Percentiles rank a stretch among this genome's conserved stretches.
These are phyloP conservation scores for Xylaria cubensis DNA, from an alignment of 495 filamentous ascomycete genomes.

Conservation along the genomic window DNA sequence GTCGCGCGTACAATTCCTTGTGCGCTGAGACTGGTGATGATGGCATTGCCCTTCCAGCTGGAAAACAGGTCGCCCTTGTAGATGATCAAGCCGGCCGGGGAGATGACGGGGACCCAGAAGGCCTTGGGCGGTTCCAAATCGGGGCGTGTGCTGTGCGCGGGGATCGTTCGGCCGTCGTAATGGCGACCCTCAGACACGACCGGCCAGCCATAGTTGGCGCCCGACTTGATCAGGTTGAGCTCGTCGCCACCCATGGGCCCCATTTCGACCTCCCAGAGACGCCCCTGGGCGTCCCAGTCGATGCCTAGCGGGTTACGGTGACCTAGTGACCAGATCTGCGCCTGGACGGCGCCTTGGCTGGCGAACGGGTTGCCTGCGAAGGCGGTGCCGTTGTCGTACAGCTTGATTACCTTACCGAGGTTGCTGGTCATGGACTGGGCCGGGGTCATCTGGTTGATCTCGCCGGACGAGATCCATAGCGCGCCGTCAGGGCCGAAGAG, in stretches of 20 bases:
- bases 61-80: conserved; percentile 47
- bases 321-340: conserved; percentile 45
- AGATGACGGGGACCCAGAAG: conserved; percentile 48
- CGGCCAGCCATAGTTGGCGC: conserved; percentile 48
- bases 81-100: conserved; percentile 45
- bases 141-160: conserved; percentile 43
- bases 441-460: conserved; percentile 45
- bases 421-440: conserved; percentile 46
- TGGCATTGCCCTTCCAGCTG: conserved; percentile 47
- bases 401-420: conserved; percentile 45
- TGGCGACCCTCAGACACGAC: conserved; percentile 44
- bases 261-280: conserved; percentile 50
- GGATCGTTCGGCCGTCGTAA: conserved; percentile 45
- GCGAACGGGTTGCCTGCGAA: conserved; percentile 45
- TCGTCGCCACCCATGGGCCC: conserved; percentile 48
- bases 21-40: conserved; percentile 42
- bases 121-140: conserved; percentile 44
- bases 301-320: conserved; percentile 48
- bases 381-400: conserved; percentile 46
- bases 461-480: conserved; percentile 47
- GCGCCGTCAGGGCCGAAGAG: conserved; percentile 42
- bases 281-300: conserved; percentile 45
- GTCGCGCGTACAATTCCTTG: conserved; percentile 41
- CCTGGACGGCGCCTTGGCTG: conserved; percentile 38
- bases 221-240: conserved; percentile 45